Conservation (phyloP, 2,329 filamentous ascomycete genomes). For the Elsinoe perseae region DNA sequence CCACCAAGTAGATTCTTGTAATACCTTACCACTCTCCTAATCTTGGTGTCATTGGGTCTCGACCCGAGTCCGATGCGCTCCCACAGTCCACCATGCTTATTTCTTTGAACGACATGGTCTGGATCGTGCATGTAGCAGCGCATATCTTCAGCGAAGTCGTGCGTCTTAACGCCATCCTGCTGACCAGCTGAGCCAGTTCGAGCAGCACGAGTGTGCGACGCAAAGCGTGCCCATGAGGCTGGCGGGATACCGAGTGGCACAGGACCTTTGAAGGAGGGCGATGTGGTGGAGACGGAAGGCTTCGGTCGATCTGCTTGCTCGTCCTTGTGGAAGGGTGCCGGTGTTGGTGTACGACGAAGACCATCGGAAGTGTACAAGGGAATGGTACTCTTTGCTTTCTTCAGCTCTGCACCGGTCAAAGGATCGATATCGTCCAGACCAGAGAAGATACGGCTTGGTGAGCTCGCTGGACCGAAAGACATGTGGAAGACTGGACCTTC, state of each 20-base stretch:
- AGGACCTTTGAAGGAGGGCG: neutral
- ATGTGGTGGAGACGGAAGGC: neutral
- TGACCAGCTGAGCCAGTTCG: constrained; percentile 35
- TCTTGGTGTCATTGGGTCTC: constrained; percentile 5
- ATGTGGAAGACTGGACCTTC: constrained; percentile 20
- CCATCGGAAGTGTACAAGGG: neutral
- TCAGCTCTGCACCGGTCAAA: neutral
- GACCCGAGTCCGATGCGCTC: neutral
- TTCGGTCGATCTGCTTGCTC: neutral
- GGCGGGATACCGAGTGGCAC: constrained; percentile 23
- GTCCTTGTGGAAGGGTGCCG: neutral
- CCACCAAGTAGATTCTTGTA: constrained; percentile 39
- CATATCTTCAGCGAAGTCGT: constrained; percentile 34
- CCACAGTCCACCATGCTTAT: neutral
- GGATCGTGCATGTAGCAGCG: constrained; percentile 7
- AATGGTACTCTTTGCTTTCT: constrained; percentile 1
- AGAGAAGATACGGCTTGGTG: neutral
- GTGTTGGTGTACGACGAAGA: neutral
- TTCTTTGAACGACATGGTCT: neutral
- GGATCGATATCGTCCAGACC: constrained; percentile 19
- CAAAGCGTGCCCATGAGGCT: constrained; percentile 39
- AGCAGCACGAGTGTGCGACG: constrained; percentile 38
- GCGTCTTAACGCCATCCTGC: constrained; percentile 33
- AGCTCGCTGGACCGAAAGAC: constrained; percentile 16
- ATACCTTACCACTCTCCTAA: constrained; percentile 24